Percentiles rank a stretch among this genome's conserved stretches.
Evolutionary conservation across 2,329 filamentous ascomycete species (phyloP).

Genomic region (Pestalotiopsis sp.): DNA sequence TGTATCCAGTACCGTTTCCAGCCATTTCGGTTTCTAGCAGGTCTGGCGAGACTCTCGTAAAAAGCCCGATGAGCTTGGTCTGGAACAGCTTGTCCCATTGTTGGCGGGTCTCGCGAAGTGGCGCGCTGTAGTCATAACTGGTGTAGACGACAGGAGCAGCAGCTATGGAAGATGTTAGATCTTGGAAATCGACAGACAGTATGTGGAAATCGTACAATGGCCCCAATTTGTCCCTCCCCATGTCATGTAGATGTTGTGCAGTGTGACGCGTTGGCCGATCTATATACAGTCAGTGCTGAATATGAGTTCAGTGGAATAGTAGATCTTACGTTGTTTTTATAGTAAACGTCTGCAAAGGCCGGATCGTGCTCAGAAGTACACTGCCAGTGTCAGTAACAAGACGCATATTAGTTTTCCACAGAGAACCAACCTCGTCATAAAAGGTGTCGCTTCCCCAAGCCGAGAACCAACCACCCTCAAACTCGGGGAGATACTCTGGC

Average conservation of each 20-base stretch:
- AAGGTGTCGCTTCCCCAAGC: conserved; percentile 52
- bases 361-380: conserved; percentile 30
- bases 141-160: conserved; percentile 52
- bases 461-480: conserved; percentile 56
- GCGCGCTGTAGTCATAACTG: conserved; percentile 47
- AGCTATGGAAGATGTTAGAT: conserved; percentile 22
- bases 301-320: neutral
- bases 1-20: conserved; percentile 53
- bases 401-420: too few relatives aligned
- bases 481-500: conserved; percentile 55
- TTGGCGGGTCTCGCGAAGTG: conserved; percentile 55
- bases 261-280: conserved; percentile 50
- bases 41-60: conserved; percentile 53
- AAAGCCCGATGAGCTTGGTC: conserved; percentile 56
- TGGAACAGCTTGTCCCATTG: conserved; percentile 55
- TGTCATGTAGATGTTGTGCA: conserved; percentile 54
- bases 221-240: conserved; percentile 61
- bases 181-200: neutral
- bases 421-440: conserved; percentile 42
- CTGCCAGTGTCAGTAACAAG: neutral
- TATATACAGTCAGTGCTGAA: neutral
- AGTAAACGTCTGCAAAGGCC: conserved; percentile 56
- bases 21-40: conserved; percentile 55
- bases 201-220: conserved; percentile 34
- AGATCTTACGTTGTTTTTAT: conserved; percentile 50